These are phyloP conservation scores for Lasiosphaeria miniovina DNA, from an alignment of 495 filamentous ascomycete genomes.

Conservation along the genomic window DNA sequence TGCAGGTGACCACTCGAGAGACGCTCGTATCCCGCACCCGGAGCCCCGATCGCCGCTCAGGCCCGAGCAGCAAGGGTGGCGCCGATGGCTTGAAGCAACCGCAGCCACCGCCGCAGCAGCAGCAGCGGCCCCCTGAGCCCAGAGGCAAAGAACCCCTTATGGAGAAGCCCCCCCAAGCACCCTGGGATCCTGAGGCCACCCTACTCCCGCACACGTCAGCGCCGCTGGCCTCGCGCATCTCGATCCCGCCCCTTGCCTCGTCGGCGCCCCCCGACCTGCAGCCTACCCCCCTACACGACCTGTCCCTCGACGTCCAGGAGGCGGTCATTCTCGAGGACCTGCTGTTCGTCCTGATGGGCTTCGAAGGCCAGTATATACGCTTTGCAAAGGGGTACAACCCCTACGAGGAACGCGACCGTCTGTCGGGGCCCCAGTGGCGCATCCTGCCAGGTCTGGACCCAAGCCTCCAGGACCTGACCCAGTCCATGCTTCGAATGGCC, in stretches of 20 bases:
- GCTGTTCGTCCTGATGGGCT: constrained; percentile 96
- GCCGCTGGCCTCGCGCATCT: constrained; percentile 82
- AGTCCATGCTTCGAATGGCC: constrained; percentile 91
- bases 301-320: constrained; percentile 80
- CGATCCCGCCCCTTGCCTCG: constrained; percentile 74
- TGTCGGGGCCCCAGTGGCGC: constrained; percentile 75
- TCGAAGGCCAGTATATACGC: constrained; percentile 93
- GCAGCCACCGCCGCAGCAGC: constrained; percentile 19
- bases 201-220: constrained; percentile 83
- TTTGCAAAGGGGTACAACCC: constrained; percentile 81
- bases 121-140: constrained; percentile 44
- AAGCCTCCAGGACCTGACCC: constrained; percentile 81
- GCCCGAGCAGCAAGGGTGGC: constrained; percentile 30
- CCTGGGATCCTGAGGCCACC: constrained; percentile 80
- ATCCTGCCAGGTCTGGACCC: constrained; percentile 84
- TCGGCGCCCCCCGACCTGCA: constrained; percentile 67
- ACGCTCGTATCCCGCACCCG: constrained; percentile 58
- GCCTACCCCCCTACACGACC: constrained; percentile 65
- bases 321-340: constrained; percentile 83
- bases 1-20: constrained; percentile 62
- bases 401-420: constrained; percentile 74
- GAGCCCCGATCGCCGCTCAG: constrained; percentile 62
- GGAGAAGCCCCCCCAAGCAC: constrained; percentile 11
- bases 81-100: background rate
- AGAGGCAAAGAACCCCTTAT: constrained; percentile 15